phyloP scores from a whole-genome alignment of 2,329 filamentous ascomycete genomes.

The Gaeumannomyces tritici region DNA sequence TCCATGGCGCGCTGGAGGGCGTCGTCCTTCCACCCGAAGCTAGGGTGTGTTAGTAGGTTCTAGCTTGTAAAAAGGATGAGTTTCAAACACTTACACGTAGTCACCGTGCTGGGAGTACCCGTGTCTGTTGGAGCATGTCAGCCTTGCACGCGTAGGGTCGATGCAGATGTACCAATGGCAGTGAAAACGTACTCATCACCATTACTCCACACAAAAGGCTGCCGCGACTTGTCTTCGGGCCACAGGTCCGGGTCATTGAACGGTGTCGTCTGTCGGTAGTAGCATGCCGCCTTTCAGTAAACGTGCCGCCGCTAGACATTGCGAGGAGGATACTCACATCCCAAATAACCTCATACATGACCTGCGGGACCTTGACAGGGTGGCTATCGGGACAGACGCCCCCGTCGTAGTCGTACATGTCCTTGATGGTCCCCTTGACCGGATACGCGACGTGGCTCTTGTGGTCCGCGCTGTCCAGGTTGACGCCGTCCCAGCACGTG shows the following conservation, averaged over 20 bases:
- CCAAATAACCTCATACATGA: slow-evolving; percentile 32
- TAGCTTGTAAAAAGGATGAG: not conserved
- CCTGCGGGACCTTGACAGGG: slow-evolving; percentile 23
- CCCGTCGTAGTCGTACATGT: slow-evolving; percentile 4
- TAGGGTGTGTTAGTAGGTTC: not conserved
- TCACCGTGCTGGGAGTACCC: slow-evolving; percentile 5
- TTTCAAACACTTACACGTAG: slow-evolving; percentile 2
- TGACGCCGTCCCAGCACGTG: slow-evolving; percentile 21
- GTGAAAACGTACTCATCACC: slow-evolving; percentile 13
- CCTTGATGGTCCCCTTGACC: slow-evolving; percentile 1
- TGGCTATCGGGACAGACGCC: slow-evolving; percentile 18
- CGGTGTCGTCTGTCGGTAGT: slow-evolving; percentile 13
- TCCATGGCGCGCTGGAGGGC: slow-evolving; percentile 4
- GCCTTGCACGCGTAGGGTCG: not conserved
- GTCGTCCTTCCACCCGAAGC: slow-evolving; percentile 4
- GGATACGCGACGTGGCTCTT: slow-evolving; percentile 22
- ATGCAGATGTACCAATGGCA: not conserved
- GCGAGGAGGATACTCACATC: slow-evolving; percentile 12
- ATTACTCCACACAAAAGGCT: slow-evolving; percentile 22
- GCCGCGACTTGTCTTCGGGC: slow-evolving; percentile 21
- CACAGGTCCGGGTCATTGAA: slow-evolving; percentile 22
- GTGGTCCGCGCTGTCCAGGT: slow-evolving; percentile 19
- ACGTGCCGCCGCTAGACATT: not conserved
- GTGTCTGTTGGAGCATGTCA: slow-evolving; percentile 1
- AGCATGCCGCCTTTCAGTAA: too few species aligned